Evolutionary conservation across 805 yeast genomes (phyloP), one percentile per base, ranked within the genome.

Genomic region (Yarrowia sp.): DNA sequence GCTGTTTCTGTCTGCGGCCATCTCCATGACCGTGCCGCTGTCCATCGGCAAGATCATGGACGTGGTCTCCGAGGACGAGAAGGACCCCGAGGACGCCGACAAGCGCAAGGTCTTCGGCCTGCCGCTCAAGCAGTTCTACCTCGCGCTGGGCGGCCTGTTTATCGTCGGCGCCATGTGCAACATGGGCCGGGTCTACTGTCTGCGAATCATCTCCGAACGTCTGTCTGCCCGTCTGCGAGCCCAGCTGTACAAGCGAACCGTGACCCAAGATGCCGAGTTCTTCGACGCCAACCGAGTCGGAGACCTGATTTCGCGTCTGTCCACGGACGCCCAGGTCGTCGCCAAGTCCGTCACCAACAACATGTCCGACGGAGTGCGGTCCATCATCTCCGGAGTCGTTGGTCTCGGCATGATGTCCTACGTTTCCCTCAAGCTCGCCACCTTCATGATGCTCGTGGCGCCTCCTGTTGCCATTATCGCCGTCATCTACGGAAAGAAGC

Each of bases 371-470:
- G 98, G 98, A n/a, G 80, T 91, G 35, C 77, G 97, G 63, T 85
- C 97, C 0, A 72, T 85, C 1, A 83, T 93, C 19, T 84, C 90
- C 68, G 97, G 97, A 0, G 77, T 82, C 49, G 96, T 90, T 39
- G 98, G 97, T 6, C 76, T 92, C 49, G 82, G 89, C 3, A 90
- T 92, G 97, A 93, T 93, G 98, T 78, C 89, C 65, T 84, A 84
- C 67, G 94, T 92, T 9, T 86, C 94, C 36, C 81, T 89, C 77
- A 85, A 91, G 69, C 78, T 93, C 64, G 90, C 97, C 0, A 84
- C 87, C 7, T 85, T 88, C 63, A 89, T 93, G 88, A 78, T 88
- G 65, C 68, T 90, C 32, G 76, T 92, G 61, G 85, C 90, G 62
- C 97, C 98, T 1, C 96, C 96, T 1, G 78, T 92, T 46, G 84